Evolutionary conservation across 2,329 filamentous ascomycete genomes (phyloP), one percentile per base, ranked within the genome.

Genomic region (Claviceps sp.): DNA sequence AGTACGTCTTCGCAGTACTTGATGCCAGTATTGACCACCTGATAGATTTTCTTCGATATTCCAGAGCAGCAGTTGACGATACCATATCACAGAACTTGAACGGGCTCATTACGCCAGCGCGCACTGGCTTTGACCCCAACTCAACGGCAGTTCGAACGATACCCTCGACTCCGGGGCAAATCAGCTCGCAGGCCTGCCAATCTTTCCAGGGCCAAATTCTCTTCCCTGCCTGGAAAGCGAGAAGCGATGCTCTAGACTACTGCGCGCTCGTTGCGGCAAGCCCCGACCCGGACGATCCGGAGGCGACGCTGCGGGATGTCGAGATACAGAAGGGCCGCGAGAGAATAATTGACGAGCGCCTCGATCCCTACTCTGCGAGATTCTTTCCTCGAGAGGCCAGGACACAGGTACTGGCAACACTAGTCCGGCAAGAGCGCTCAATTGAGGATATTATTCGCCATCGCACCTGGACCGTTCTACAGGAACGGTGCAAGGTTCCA

Each of bases 51-150:
- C 78, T 98, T 22, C 86, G 89, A 41, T 69, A 93, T 58, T 96
- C 91, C 9, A 82, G 93, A 57, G 76, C 81, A 50, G 81, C 86
- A 47, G 84, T 96, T 62, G 93, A 98, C 69, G 93, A 98, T 69
- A 88, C 86, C 45, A 97, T 98, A 63, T 82, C 82, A 1, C 90
- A 95, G 63, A 91, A 94, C 62, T 80, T 98, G 55, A 97, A 97
- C 72, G 88, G 88, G 1, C 78, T 97, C 40, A 72, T 88, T 45
- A 90, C 85, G 1, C 91, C 91, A 0, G 77, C 86, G 13, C 72
- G 74, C 45, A 68, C 70, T 41, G 81, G 82, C 16, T 97, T 95
- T 68, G 85, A 95, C 63, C 86, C 91, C 1, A 71, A 76, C 0
- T 90, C 87, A 1, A 95, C 88, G 1, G 78, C 82, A 0, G 71